These are phyloP conservation scores for Colletotrichum tabaci DNA, from an alignment of 2,329 filamentous ascomycete genomes.

Conservation along the genomic window DNA sequence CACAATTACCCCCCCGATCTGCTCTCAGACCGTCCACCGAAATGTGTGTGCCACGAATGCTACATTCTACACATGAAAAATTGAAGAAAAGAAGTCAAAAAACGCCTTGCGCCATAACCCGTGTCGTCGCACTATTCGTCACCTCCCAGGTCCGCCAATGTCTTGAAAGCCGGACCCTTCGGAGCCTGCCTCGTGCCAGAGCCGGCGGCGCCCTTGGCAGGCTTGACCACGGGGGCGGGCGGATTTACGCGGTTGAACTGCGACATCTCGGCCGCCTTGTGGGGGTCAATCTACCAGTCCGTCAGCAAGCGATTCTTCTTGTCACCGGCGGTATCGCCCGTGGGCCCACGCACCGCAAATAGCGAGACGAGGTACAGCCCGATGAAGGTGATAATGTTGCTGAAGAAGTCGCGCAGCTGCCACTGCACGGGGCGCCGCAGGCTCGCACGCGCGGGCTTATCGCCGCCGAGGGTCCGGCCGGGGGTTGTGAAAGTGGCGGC, in stretches of 20 bases:
- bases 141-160: constrained; percentile 67
- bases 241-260: constrained; percentile 69
- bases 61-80: too few species aligned
- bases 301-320: constrained; percentile 22
- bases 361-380: constrained; percentile 74
- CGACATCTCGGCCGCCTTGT: constrained; percentile 72
- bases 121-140: constrained; percentile 17
- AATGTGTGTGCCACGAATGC: too few species aligned
- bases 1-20: too few species aligned
- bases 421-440: constrained; percentile 46
- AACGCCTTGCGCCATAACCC: constrained; percentile 25
- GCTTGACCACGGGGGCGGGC: constrained; percentile 44
- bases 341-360: constrained; percentile 66
- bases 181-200: constrained; percentile 39
- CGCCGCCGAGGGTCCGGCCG: constrained; percentile 71
- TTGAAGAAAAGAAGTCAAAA: neutral
- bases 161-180: constrained; percentile 62
- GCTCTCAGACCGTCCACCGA: too few species aligned
- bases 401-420: constrained; percentile 61
- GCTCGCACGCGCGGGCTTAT: constrained; percentile 42
- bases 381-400: constrained; percentile 68
- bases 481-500: constrained; percentile 67
- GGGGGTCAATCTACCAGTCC: constrained; percentile 69
- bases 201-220: constrained; percentile 41
- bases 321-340: neutral